Evolutionary conservation across 805 yeast species (phyloP).

Genomic region (Wickerhamomyces chambardii): DNA sequence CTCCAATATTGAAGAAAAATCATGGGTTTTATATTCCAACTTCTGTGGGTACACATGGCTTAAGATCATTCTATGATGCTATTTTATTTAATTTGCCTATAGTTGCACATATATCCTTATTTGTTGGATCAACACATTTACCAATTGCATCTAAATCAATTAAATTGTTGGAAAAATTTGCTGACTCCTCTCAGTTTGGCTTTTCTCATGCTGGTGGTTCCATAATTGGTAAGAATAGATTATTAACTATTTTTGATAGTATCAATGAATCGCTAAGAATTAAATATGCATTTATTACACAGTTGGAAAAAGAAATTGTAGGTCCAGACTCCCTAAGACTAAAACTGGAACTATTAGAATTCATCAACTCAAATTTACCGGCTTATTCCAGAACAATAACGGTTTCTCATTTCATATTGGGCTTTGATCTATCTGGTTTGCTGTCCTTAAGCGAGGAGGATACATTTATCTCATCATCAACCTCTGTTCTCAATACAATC

Average conservation of each 20-base stretch:
- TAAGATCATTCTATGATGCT: slow-evolving; percentile 62
- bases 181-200: slow-evolving; percentile 38
- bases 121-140: slow-evolving; percentile 49
- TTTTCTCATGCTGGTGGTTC: slow-evolving; percentile 20
- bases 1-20: slow-evolving; percentile 38
- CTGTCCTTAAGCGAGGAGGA: slow-evolving; percentile 36
- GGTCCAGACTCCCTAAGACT: slow-evolving; percentile 30
- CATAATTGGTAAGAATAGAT: slow-evolving; percentile 43
- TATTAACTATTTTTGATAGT: slow-evolving; percentile 64
- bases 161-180: slow-evolving; percentile 39
- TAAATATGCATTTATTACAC: slow-evolving; percentile 62
- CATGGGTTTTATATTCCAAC: slow-evolving; percentile 21
- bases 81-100: slow-evolving; percentile 61
- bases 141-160: slow-evolving; percentile 46
- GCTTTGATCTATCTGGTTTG: slow-evolving; percentile 50
- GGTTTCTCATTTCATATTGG: slow-evolving; percentile 69
- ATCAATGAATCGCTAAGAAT: slow-evolving; percentile 74
- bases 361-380: slow-evolving; percentile 41
- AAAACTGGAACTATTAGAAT: slow-evolving; percentile 52
- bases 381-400: slow-evolving; percentile 33
- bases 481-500: slow-evolving; percentile 49
- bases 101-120: slow-evolving; percentile 66
- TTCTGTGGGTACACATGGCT: slow-evolving; percentile 45
- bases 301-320: slow-evolving; percentile 39
- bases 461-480: slow-evolving; percentile 44